Evolutionary conservation across 257 asterid genomes (phyloP).

Genomic region (Penstemon eatonii): DNA sequence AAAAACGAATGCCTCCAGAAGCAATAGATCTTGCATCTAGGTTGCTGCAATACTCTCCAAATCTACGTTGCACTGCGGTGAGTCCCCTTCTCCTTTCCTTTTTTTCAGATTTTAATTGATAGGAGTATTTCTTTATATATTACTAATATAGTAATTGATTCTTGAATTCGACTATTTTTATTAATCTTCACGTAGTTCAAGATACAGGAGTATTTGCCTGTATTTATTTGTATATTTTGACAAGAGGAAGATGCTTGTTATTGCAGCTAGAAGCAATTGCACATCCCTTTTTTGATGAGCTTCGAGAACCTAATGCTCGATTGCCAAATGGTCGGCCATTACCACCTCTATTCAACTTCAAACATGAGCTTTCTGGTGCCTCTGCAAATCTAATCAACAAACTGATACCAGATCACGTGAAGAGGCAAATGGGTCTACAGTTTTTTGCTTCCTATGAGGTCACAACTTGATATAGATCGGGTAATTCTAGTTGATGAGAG

Average conservation of each 20-base stretch:
- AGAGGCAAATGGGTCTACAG: slow-evolving; percentile 74
- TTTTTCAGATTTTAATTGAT: neutral
- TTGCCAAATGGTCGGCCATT: slow-evolving; percentile 86
- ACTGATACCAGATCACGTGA: slow-evolving; percentile 85
- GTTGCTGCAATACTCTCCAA: slow-evolving; percentile 91
- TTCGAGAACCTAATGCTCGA: slow-evolving; percentile 85
- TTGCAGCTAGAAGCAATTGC: slow-evolving; percentile 93
- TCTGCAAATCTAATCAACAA: slow-evolving; percentile 77
- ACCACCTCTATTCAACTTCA: slow-evolving; percentile 86
- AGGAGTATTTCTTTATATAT: neutral
- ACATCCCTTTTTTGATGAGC: slow-evolving; percentile 93
- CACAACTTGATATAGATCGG: slow-evolving; percentile 40
- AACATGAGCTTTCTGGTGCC: slow-evolving; percentile 83
- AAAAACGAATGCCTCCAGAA: slow-evolving; percentile 95
- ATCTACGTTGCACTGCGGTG: slow-evolving; percentile 94
- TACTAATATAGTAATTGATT: slow-evolving; percentile 9
- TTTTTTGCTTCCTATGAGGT: slow-evolving; percentile 61
- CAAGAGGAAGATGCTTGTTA: slow-evolving; percentile 20
- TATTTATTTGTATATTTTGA: slow-evolving; percentile 16
- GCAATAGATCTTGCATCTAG: slow-evolving; percentile 96
- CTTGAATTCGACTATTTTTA: neutral
- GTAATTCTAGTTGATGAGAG: slow-evolving; percentile 35
- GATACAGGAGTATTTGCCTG: neutral
- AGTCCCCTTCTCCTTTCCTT: slow-evolving; percentile 36
- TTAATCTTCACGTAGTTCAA: neutral